Conservation (phyloP, 257 asterid species). For the Solanum ossicruentum region DNA sequence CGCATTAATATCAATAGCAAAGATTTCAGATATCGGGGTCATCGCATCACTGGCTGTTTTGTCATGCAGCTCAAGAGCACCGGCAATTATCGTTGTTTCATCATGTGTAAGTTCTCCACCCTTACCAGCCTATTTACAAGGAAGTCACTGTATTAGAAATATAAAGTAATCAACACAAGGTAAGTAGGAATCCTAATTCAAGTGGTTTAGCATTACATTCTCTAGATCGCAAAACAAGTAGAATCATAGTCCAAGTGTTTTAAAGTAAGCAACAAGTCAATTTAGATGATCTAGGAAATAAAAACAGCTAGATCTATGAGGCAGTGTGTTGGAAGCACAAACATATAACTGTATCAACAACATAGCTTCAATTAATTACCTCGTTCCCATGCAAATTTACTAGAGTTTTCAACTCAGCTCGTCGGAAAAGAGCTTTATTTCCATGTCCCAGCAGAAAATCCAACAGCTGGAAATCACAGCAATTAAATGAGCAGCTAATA, state of each 20-base stretch:
- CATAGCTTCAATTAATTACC: slow-evolving; percentile 20
- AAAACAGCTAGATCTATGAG: not conserved
- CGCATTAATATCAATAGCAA: slow-evolving; percentile 71
- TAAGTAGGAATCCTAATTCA: not conserved
- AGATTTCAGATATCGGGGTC: slow-evolving; percentile 81
- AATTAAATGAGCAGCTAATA: not conserved
- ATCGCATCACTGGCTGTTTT: slow-evolving; percentile 90
- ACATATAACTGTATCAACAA: not conserved
- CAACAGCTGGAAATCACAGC: slow-evolving; percentile 37
- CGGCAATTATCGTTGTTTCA: slow-evolving; percentile 95
- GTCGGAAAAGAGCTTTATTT: slow-evolving; percentile 77
- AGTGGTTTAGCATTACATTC: not conserved
- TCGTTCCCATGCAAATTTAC: slow-evolving; percentile 77
- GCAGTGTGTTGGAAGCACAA: not conserved
- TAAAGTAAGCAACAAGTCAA: not conserved
- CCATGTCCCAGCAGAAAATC: slow-evolving; percentile 77
- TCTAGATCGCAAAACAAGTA: not conserved
- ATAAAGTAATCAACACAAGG: not conserved
- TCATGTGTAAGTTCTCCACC: slow-evolving; percentile 99
- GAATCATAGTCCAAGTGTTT: not conserved
- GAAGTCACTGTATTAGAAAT: not conserved
- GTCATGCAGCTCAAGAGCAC: slow-evolving; percentile 86
- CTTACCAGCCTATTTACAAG: slow-evolving; percentile 77
- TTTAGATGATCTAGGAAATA: not conserved
- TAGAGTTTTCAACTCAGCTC: slow-evolving; percentile 89